A percentile compares a stretch with the other conserved stretches of the same genome.
These are phyloP conservation scores for Tetramitus jugosus DNA, from an alignment of 208 protist species.

Conservation along the genomic window DNA sequence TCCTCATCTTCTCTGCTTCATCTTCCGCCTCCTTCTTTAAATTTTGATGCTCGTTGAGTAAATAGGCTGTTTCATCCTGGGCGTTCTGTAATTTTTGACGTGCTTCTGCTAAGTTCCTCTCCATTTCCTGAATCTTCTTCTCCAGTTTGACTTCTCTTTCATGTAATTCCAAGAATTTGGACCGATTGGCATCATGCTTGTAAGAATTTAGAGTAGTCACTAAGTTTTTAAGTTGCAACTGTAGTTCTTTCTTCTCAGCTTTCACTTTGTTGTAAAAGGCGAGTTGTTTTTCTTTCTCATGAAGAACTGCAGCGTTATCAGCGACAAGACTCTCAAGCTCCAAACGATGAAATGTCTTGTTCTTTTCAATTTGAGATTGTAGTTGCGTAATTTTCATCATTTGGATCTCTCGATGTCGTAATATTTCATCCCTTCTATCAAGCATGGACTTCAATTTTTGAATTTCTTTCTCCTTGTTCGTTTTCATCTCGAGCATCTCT, in stretches of 20 bases:
- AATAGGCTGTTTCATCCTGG: neutral
- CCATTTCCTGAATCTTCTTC: neutral
- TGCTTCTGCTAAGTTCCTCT: neutral
- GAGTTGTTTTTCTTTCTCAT: constrained; percentile 18
- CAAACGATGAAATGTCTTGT: constrained; percentile 18
- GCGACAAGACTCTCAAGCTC: constrained; percentile 9
- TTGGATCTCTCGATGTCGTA: constrained; percentile 20
- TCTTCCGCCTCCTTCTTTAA: neutral
- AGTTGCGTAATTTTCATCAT: constrained; percentile 28
- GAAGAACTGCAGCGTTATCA: neutral
- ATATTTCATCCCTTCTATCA: constrained; percentile 13
- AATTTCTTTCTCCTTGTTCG: constrained; percentile 15
- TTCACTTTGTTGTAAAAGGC: constrained; percentile 12
- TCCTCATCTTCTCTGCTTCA: neutral
- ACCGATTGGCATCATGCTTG: neutral
- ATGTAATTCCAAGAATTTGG: constrained; percentile 6
- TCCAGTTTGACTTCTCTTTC: neutral
- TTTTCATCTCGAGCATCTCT: neutral
- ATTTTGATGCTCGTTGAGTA: neutral
- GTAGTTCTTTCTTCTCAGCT: constrained; percentile 17
- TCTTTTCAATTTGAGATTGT: constrained; percentile 7
- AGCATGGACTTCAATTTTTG: neutral
- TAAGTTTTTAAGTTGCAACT: neutral
- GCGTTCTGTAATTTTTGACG: too few species aligned
- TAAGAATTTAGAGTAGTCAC: neutral